Conservation (phyloP, 371 early-diverging fungal genomes). For the Amoeboaphelidium protococcarum region DNA sequence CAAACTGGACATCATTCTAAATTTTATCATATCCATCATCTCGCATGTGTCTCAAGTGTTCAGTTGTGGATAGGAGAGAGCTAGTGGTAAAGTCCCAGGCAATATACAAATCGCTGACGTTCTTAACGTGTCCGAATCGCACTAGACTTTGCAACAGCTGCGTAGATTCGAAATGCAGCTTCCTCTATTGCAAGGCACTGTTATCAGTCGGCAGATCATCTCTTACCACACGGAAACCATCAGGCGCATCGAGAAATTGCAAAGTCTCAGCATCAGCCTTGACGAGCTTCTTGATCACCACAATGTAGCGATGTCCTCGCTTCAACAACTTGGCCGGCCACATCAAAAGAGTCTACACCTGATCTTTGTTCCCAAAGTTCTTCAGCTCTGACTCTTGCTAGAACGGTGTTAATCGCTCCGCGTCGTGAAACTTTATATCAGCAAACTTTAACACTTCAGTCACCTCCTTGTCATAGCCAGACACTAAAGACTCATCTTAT, state of each 20-base stretch:
- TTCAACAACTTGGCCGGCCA: neutral
- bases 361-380: neutral
- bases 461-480: too few species aligned
- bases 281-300: neutral
- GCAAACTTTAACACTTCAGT: too few species aligned
- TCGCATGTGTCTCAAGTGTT: neutral
- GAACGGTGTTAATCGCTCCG: too few species aligned
- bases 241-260: neutral
- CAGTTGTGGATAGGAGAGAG: neutral
- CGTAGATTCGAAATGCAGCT: neutral
- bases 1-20: neutral
- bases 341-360: neutral
- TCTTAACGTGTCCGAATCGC: neutral
- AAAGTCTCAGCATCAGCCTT: neutral
- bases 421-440: too few species aligned
- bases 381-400: too few species aligned
- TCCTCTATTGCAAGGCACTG: neutral
- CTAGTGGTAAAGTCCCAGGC: neutral
- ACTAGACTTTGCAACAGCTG: neutral
- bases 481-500: too few species aligned
- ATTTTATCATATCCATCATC: neutral
- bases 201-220: neutral
- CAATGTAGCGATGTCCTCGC: neutral
- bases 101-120: neutral
- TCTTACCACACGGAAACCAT: neutral